phyloP scores from a whole-genome alignment of 768 basidiomycete genomes.

The Mycena haematopus region DNA sequence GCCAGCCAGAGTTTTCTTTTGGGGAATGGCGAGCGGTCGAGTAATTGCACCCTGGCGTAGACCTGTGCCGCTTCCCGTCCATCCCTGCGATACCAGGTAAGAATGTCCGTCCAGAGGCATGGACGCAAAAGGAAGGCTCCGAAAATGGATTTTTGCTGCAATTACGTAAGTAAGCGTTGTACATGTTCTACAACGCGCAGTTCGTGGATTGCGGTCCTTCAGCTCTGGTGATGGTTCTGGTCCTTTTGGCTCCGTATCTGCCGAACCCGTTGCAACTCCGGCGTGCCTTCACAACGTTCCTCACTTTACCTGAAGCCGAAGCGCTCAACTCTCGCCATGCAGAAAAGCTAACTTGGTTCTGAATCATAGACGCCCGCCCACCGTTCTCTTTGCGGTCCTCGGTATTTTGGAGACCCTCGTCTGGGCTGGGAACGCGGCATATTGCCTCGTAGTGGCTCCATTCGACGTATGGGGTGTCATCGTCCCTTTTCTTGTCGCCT shows the following conservation, averaged over 20 bases:
- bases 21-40: conserved; percentile 77
- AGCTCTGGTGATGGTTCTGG: conserved; percentile 3
- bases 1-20: conserved; percentile 86
- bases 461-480: conserved; percentile 8
- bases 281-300: background rate
- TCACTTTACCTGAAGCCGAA: conserved; percentile 15
- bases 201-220: conserved; percentile 10
- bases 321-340: background rate
- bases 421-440: conserved; percentile 29
- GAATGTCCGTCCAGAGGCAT: conserved; percentile 78
- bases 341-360: background rate
- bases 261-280: background rate
- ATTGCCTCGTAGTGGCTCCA: conserved; percentile 8
- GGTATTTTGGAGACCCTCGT: conserved; percentile 27
- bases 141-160: background rate
- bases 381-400: conserved; percentile 23
- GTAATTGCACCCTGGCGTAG: conserved; percentile 84
- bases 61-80: conserved; percentile 85
- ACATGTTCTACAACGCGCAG: no score
- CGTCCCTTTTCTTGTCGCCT: conserved; percentile 25
- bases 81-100: conserved; percentile 83
- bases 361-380: conserved; percentile 20
- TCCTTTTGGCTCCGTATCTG: conserved; percentile 4
- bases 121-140: background rate
- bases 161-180: no score